These are phyloP conservation scores for Coemansia sp. DNA, from an alignment of 371 early-diverging fungal species.

Conservation along the genomic window DNA sequence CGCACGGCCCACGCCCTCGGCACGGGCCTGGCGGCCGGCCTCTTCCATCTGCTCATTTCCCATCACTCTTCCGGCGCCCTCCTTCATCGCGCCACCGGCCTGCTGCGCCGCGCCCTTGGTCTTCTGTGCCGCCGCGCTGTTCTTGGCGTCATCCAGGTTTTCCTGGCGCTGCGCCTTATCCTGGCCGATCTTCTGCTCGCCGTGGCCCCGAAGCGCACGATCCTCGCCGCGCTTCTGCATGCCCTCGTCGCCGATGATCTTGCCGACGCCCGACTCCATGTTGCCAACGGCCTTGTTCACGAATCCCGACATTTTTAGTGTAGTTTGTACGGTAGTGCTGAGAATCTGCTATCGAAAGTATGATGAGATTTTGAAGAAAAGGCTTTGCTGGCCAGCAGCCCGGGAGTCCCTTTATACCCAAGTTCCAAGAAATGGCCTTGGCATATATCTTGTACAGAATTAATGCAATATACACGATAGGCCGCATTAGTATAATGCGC, in stretches of 20 bases:
- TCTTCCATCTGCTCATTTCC: slow-evolving; percentile 12
- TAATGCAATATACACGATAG: background rate
- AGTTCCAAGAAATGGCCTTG: no score
- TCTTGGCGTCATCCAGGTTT: slow-evolving; percentile 9
- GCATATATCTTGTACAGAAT: background rate
- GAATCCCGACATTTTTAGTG: slow-evolving; percentile 6
- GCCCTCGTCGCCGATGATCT: slow-evolving; percentile 13
- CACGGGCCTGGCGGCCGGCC: slow-evolving; percentile 19
- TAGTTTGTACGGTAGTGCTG: background rate
- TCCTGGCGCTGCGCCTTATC: background rate
- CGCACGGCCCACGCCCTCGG: slow-evolving; percentile 11
- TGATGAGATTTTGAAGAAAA: background rate
- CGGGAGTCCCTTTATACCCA: no score
- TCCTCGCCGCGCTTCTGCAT: slow-evolving; percentile 10
- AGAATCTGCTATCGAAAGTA: background rate
- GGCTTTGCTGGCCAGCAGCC: background rate
- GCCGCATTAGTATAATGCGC: background rate
- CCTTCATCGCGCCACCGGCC: slow-evolving; percentile 4
- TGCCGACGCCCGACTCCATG: slow-evolving; percentile 13
- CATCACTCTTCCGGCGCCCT: slow-evolving; percentile 3
- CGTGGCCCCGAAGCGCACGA: slow-evolving; percentile 2
- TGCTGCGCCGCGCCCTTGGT: slow-evolving; percentile 8
- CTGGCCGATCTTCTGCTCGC: background rate
- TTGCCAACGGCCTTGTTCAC: slow-evolving; percentile 15
- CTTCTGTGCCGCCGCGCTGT: slow-evolving; percentile 6